Percentiles rank a stretch among this genome's conserved stretches.
Conservation (phyloP, 2,329 filamentous ascomycete genomes). For the Blumeriella jaapii region DNA sequence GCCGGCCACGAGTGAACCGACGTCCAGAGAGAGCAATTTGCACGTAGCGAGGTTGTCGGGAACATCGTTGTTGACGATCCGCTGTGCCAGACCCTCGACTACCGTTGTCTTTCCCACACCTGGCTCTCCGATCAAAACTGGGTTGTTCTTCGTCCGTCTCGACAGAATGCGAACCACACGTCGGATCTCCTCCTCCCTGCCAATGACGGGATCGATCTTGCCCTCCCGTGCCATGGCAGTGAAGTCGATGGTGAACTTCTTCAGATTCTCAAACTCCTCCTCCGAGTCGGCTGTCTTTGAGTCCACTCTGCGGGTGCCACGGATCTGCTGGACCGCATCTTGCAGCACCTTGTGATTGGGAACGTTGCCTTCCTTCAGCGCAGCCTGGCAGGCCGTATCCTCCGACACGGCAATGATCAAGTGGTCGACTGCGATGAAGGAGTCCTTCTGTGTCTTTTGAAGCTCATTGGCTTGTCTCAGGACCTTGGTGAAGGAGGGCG, state of each 20-base stretch:
- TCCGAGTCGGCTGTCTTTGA: conserved; percentile 93
- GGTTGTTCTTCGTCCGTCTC: conserved; percentile 95
- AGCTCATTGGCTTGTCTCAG: conserved; percentile 77
- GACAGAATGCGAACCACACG: conserved; percentile 86
- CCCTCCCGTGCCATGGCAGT: conserved; percentile 91
- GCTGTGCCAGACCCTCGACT: conserved; percentile 86
- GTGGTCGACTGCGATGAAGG: conserved; percentile 88
- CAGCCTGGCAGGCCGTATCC: conserved; percentile 60
- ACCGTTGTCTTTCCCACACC: conserved; percentile 98
- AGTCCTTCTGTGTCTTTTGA: conserved; percentile 96
- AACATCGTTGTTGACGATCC: conserved; percentile 93
- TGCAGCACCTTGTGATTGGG: conserved; percentile 86
- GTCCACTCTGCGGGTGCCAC: conserved; percentile 86
- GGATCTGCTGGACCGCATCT: conserved; percentile 80
- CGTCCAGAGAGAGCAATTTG: conserved; percentile 87
- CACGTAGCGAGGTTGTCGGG: conserved; percentile 91
- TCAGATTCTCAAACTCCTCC: conserved; percentile 85
- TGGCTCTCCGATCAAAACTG: conserved; percentile 92
- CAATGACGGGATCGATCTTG: conserved; percentile 96
- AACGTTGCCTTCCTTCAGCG: conserved; percentile 76
- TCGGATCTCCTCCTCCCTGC: conserved; percentile 89
- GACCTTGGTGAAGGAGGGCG: conserved; percentile 71
- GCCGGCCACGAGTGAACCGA: conserved; percentile 87
- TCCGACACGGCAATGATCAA: conserved; percentile 78
- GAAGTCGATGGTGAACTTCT: conserved; percentile 99